Evolutionary conservation across 2,329 filamentous ascomycete species (phyloP).

Genomic region (Ophiostoma montium): DNA sequence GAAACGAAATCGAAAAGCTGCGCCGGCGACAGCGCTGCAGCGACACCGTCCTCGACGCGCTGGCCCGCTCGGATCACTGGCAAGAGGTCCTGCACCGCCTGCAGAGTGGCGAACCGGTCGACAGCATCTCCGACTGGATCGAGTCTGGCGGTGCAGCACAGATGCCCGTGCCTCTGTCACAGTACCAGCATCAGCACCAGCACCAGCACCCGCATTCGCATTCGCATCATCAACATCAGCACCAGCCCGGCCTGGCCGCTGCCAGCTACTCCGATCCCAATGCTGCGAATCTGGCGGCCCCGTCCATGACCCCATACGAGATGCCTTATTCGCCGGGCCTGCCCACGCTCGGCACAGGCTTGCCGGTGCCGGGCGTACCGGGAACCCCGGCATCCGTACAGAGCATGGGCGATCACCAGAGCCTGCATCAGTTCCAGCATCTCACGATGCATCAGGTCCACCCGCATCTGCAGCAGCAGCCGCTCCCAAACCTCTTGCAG

Average conservation of each 20-base stretch:
- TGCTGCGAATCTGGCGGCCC: slow-evolving; percentile 15
- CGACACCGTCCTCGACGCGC: slow-evolving; percentile 41
- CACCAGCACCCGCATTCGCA: slow-evolving; percentile 14
- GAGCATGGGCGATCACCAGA: slow-evolving; percentile 19
- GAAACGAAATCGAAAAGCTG: slow-evolving; percentile 43
- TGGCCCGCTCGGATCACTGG: slow-evolving; percentile 35
- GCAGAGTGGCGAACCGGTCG: slow-evolving; percentile 38
- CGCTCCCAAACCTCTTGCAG: background rate
- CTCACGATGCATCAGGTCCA: background rate
- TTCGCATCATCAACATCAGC: slow-evolving; percentile 16
- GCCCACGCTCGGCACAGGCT: slow-evolving; percentile 19
- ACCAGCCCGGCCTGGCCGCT: slow-evolving; percentile 10
- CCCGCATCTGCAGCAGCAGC: background rate
- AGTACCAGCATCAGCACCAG: background rate
- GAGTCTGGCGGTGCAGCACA: slow-evolving; percentile 19
- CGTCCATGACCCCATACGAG: slow-evolving; percentile 16
- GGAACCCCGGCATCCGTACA: slow-evolving; percentile 16
- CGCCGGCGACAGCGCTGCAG: slow-evolving; percentile 39
- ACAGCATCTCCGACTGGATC: slow-evolving; percentile 43
- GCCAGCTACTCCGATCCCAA: slow-evolving; percentile 19
- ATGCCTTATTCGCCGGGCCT: slow-evolving; percentile 21
- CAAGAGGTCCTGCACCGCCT: slow-evolving; percentile 40
- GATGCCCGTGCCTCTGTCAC: background rate
- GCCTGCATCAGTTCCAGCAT: background rate
- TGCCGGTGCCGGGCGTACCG: slow-evolving; percentile 22